Evolutionary conservation across 352 stramenopile genomes (phyloP).

Genomic region (Globisporangium echinulatum): DNA sequence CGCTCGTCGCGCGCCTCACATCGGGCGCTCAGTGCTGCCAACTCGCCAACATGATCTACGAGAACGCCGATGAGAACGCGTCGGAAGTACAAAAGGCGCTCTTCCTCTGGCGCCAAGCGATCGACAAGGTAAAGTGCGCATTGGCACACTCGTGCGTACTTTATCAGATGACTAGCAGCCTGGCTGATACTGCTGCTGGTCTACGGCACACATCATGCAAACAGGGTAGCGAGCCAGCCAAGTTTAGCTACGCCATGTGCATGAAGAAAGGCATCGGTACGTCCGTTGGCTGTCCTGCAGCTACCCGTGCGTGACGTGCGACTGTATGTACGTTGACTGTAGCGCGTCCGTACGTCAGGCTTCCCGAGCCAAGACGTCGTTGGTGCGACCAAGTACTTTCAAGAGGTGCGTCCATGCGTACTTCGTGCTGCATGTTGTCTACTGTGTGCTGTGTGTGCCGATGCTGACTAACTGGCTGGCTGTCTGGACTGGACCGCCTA

Average conservation of each 20-base stretch:
- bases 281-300: neutral
- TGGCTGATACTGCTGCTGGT: no score
- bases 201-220: no score
- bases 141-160: no score
- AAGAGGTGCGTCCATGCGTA: conserved; percentile 31
- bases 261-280: conserved; percentile 73
- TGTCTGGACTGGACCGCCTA: conserved; percentile 10
- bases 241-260: conserved; percentile 81
- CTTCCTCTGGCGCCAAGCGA: conserved; percentile 74
- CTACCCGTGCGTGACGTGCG: neutral
- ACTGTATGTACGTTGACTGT: no score
- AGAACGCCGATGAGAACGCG: conserved; percentile 53
- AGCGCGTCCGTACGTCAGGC: conserved; percentile 9
- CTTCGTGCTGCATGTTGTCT: no score
- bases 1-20: conserved; percentile 45
- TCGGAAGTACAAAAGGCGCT: conserved; percentile 68
- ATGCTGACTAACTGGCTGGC: no score
- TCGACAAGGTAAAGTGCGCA: conserved; percentile 43
- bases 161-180: no score
- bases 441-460: no score
- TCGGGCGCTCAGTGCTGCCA: conserved; percentile 60
- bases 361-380: conserved; percentile 51
- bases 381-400: conserved; percentile 59
- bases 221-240: conserved; percentile 71
- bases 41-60: conserved; percentile 82